Conservation (phyloP, 2,329 filamentous ascomycete species). For the Fusarium sp. region DNA sequence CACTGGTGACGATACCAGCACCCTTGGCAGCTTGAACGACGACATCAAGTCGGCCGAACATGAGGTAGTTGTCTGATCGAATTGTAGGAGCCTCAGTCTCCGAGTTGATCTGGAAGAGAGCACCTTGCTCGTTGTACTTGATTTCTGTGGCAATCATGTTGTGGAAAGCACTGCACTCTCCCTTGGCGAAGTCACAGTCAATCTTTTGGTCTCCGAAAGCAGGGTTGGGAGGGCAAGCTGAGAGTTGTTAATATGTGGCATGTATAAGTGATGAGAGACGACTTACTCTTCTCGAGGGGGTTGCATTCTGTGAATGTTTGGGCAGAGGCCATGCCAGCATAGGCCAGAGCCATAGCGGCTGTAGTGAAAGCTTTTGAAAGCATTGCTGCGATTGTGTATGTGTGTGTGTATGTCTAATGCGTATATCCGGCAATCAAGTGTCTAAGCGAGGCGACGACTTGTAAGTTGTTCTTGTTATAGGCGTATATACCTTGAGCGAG, state of each 20-base stretch:
- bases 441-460: conserved; percentile 35
- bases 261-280: too few species aligned
- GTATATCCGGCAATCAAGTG: conserved; percentile 25
- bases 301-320: conserved; percentile 69
- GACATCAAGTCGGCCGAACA: conserved; percentile 91
- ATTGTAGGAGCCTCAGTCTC: conserved; percentile 77
- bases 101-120: conserved; percentile 73
- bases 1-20: conserved; percentile 86
- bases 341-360: conserved; percentile 61
- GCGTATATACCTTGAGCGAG: conserved; percentile 28
- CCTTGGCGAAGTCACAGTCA: conserved; percentile 80
- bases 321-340: conserved; percentile 61
- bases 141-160: conserved; percentile 60
- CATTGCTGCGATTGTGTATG: conserved; percentile 45
- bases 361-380: conserved; percentile 59
- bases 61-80: conserved; percentile 86
- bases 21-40: conserved; percentile 83
- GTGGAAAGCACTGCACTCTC: conserved; percentile 68
- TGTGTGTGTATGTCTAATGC: neutral
- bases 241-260: conserved; percentile 1
- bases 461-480: conserved; percentile 15
- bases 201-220: conserved; percentile 73
- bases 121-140: conserved; percentile 61
- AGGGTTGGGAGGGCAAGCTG: conserved; percentile 77
- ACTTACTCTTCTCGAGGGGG: conserved; percentile 62